Evolutionary conservation across 305 asterid species (phyloP).

Genomic region (Solanum hybrid): DNA sequence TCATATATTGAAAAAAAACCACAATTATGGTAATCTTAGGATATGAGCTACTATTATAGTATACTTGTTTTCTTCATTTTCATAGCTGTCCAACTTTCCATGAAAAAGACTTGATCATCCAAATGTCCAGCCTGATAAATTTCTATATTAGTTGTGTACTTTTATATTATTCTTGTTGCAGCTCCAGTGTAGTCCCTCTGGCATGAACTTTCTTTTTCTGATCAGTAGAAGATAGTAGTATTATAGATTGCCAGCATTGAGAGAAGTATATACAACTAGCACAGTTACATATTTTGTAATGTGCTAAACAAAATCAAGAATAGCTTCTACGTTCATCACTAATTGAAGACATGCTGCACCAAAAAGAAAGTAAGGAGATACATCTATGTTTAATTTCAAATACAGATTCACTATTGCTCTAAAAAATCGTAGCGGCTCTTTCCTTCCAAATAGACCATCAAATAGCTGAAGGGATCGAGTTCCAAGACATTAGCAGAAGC

Average conservation of each 20-base stretch:
- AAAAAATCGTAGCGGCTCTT: not conserved
- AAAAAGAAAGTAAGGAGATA: not conserved
- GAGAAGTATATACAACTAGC: not conserved
- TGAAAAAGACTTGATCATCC: not conserved
- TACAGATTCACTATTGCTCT: not conserved
- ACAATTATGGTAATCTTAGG: not conserved
- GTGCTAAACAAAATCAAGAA: no score
- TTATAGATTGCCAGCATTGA: not conserved
- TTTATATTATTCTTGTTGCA: not conserved
- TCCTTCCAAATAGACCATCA: not conserved
- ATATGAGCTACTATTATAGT: not conserved
- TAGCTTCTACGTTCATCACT: not conserved
- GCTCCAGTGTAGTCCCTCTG: not conserved
- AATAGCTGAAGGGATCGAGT: not conserved
- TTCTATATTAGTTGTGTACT: not conserved
- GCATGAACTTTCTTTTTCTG: not conserved
- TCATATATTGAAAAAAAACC: not conserved
- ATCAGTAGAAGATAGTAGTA: not conserved
- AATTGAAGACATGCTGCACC: not conserved
- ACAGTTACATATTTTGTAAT: no score
- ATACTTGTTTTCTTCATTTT: not conserved
- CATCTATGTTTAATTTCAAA: not conserved
- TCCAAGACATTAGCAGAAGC: not conserved
- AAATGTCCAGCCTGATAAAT: not conserved
- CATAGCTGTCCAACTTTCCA: not conserved